phyloP scores from a whole-genome alignment of 306 rosid genomes.

The Trichosanthes truncata region DNA sequence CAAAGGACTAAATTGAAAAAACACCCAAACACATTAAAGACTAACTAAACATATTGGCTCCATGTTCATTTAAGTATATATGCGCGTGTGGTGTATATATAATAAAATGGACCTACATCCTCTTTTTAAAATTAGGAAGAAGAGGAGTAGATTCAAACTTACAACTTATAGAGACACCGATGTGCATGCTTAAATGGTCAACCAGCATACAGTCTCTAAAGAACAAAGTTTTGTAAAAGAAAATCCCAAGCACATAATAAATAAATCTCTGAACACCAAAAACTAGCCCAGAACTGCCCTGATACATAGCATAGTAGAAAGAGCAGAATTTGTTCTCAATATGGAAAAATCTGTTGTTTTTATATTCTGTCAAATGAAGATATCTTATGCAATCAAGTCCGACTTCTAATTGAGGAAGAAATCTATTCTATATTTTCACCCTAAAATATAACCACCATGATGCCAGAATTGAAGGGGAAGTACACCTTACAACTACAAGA shows the following conservation, averaged over 20 bases:
- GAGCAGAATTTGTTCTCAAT: constrained; percentile 12
- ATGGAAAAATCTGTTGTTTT: constrained; percentile 4
- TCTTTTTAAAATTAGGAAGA: too few relatives aligned
- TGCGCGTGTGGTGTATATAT: too few relatives aligned
- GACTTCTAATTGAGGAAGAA: background rate
- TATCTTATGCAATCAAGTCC: constrained; percentile 6
- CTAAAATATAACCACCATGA: background rate
- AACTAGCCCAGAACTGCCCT: constrained; percentile 1
- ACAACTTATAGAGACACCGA: background rate
- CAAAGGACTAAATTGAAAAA: too few relatives aligned
- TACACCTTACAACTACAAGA: constrained; percentile 13
- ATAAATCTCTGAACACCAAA: background rate
- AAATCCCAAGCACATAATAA: background rate
- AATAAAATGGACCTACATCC: too few relatives aligned
- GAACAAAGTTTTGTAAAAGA: background rate
- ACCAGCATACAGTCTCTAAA: background rate
- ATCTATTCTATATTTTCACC: constrained; percentile 12
- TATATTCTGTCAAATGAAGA: constrained; percentile 16
- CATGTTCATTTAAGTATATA: too few relatives aligned
- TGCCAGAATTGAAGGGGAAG: constrained; percentile 1
- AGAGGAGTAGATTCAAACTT: background rate
- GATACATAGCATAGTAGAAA: background rate
- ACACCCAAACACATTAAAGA: too few relatives aligned
- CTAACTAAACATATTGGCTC: too few relatives aligned
- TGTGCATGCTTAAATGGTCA: too few relatives aligned